These are phyloP conservation scores for Hymenotorrendiella dingleyae DNA, from an alignment of 2,329 filamentous ascomycete species.

Conservation along the genomic window DNA sequence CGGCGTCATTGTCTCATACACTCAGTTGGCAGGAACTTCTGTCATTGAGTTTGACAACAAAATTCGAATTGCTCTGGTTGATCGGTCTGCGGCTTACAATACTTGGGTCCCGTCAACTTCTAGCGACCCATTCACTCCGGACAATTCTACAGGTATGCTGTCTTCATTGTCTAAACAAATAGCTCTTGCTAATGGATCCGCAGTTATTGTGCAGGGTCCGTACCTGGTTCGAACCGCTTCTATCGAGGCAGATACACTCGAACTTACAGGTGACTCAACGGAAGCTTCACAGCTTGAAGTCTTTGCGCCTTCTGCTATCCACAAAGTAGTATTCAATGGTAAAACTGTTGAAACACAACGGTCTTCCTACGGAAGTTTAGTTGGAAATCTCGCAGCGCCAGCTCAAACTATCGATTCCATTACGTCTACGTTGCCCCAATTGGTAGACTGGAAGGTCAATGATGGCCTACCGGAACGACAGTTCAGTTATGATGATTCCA, in stretches of 20 bases:
- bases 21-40: constrained; percentile 42
- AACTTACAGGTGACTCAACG: constrained; percentile 41
- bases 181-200: background rate
- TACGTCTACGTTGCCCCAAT: constrained; percentile 12
- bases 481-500: constrained; percentile 38
- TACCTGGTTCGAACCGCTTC: constrained; percentile 45
- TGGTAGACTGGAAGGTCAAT: constrained; percentile 32
- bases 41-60: constrained; percentile 42
- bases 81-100: constrained; percentile 47
- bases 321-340: constrained; percentile 47
- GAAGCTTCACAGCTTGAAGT: constrained; percentile 38
- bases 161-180: background rate
- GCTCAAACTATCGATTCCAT: constrained; percentile 10
- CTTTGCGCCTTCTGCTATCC: constrained; percentile 41
- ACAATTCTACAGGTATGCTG: constrained; percentile 20
- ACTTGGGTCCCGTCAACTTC: constrained; percentile 50
- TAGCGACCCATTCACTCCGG: constrained; percentile 31
- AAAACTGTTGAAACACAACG: constrained; percentile 26
- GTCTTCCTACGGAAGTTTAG: constrained; percentile 38
- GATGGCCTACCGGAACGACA: constrained; percentile 39
- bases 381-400: constrained; percentile 30
- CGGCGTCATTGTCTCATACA: constrained; percentile 41
- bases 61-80: constrained; percentile 45
- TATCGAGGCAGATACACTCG: constrained; percentile 32
- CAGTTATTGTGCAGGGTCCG: constrained; percentile 46